A percentile compares a stretch with the other conserved stretches of the same genome.
Evolutionary conservation across 768 basidiomycete genomes (phyloP).

Genomic region (Gymnopilus dilepis): DNA sequence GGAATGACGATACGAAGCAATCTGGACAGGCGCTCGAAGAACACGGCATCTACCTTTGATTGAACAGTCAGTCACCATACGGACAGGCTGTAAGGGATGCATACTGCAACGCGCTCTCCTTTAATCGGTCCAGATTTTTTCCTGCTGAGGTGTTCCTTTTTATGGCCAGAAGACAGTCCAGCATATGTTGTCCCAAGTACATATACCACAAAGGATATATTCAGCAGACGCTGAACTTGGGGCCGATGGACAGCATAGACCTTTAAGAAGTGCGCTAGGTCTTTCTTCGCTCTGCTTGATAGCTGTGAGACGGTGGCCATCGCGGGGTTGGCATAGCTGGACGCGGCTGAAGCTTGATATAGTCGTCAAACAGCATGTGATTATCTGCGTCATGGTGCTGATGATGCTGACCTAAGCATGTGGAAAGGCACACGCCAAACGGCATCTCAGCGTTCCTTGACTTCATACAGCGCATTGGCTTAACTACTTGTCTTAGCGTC

Average conservation of each 20-base stretch:
- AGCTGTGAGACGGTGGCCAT: constrained; percentile 36
- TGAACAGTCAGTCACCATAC: neutral
- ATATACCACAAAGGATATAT: constrained; percentile 71
- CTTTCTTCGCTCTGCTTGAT: constrained; percentile 38
- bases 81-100: constrained; percentile 25
- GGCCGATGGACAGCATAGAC: constrained; percentile 72
- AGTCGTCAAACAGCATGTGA: constrained; percentile 14
- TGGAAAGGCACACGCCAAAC: neutral
- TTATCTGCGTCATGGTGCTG: constrained; percentile 14
- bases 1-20: constrained; percentile 92
- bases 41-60: constrained; percentile 86
- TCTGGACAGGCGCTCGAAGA: constrained; percentile 78
- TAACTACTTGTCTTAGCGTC: constrained; percentile 8
- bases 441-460: neutral
- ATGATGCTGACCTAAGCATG: constrained; percentile 18
- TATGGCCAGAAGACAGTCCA: constrained; percentile 44
- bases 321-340: neutral
- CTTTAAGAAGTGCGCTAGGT: constrained; percentile 48
- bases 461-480: constrained; percentile 5
- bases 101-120: constrained; percentile 70
- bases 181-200: constrained; percentile 68
- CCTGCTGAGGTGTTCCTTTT: constrained; percentile 37
- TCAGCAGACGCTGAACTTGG: constrained; percentile 72
- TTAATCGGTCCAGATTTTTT: constrained; percentile 42
- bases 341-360: neutral